phyloP scores from a whole-genome alignment of 2,329 filamentous ascomycete genomes.

The Trichoderma hamatum region DNA sequence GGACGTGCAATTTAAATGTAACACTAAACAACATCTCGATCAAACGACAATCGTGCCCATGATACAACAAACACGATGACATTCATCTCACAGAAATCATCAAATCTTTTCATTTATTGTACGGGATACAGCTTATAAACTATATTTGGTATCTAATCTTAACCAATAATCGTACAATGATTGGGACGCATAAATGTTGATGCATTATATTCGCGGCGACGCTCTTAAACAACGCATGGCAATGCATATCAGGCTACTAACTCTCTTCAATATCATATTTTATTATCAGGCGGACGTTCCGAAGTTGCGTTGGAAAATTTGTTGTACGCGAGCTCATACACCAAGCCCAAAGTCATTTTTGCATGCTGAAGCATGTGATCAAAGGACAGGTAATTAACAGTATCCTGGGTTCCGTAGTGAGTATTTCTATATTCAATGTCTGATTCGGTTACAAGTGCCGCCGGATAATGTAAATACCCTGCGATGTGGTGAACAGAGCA shows the following conservation, averaged over 20 bases:
- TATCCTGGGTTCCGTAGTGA: conserved; percentile 70
- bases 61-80: too few relatives aligned
- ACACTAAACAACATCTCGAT: too few relatives aligned
- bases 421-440: conserved; percentile 67
- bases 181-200: not conserved
- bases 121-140: too few relatives aligned
- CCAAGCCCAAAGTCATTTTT: conserved; percentile 78
- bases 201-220: not conserved
- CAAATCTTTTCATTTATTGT: too few relatives aligned
- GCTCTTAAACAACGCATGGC: not conserved
- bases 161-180: too few relatives aligned
- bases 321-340: conserved; percentile 81
- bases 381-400: conserved; percentile 74
- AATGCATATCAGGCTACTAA: not conserved
- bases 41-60: too few relatives aligned
- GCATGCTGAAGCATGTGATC: conserved; percentile 93
- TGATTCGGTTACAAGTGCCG: conserved; percentile 76
- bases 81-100: too few relatives aligned
- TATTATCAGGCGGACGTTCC: not conserved
- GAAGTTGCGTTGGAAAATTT: conserved; percentile 55
- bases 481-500: conserved; percentile 77
- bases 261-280: too few relatives aligned
- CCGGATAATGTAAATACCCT: conserved; percentile 71
- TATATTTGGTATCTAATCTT: too few relatives aligned
- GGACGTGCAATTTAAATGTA: too few relatives aligned